These are phyloP conservation scores for Chaetomium fimeti DNA, from an alignment of 495 filamentous ascomycete species.

Conservation along the genomic window DNA sequence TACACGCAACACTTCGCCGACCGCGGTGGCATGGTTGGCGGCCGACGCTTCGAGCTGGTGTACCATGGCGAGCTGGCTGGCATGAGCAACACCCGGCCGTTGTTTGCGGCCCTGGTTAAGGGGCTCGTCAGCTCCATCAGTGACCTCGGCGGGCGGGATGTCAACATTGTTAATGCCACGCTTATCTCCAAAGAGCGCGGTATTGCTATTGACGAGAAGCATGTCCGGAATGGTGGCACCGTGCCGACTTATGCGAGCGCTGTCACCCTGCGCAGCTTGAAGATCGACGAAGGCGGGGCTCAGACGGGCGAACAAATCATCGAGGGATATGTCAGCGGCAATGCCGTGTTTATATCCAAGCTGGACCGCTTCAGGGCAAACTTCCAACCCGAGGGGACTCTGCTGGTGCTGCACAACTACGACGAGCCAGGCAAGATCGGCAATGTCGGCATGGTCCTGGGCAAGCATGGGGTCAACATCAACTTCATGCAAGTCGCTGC, in stretches of 20 bases:
- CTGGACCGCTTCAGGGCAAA: constrained; percentile 62
- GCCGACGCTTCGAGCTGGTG: constrained; percentile 64
- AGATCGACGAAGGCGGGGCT: constrained; percentile 31
- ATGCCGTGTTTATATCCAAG: constrained; percentile 60
- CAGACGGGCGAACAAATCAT: constrained; percentile 52
- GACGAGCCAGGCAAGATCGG: constrained; percentile 73
- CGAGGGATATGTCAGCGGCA: constrained; percentile 61
- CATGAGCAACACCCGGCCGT: constrained; percentile 63
- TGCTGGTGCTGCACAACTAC: constrained; percentile 68
- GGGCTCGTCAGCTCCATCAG: constrained; percentile 61
- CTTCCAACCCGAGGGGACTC: constrained; percentile 62
- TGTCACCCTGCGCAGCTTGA: constrained; percentile 53
- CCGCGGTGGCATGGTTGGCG: constrained; percentile 36
- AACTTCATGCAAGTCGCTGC: constrained; percentile 67
- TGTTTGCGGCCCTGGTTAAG: constrained; percentile 69
- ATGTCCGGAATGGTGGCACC: constrained; percentile 50
- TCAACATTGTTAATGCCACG: constrained; percentile 74
- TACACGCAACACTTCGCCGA: constrained; percentile 67
- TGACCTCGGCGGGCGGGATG: constrained; percentile 57
- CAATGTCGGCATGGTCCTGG: constrained; percentile 62
- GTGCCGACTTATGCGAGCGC: constrained; percentile 58
- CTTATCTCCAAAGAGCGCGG: constrained; percentile 67
- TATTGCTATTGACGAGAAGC: constrained; percentile 65
- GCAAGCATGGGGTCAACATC: constrained; percentile 65
- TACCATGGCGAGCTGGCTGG: constrained; percentile 65